Percentiles rank a stretch among this genome's conserved stretches.
Evolutionary conservation across 2,329 filamentous ascomycete species (phyloP).

Genomic region (Elsinoe necatrix): DNA sequence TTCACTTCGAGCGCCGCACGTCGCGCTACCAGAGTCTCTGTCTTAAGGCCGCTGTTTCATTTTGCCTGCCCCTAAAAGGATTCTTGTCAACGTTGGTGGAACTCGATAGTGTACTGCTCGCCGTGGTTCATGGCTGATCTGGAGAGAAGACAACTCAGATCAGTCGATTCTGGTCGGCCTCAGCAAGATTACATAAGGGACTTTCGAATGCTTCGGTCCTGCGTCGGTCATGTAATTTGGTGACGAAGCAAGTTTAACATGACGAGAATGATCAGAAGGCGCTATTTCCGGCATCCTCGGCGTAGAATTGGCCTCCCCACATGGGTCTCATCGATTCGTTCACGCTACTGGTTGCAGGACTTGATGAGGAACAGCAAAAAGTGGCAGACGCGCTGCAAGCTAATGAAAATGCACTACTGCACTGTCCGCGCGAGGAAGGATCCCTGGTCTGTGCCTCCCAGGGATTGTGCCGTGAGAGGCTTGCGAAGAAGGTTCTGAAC

Average conservation of each 20-base stretch:
- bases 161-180: background rate
- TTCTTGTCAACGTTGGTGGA: background rate
- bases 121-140: background rate
- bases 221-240: background rate
- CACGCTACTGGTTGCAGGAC: background rate
- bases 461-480: background rate
- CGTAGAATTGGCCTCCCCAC: background rate
- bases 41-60: background rate
- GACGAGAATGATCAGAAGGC: background rate
- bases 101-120: background rate
- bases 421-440: background rate
- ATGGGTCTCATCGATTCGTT: background rate
- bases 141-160: background rate
- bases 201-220: background rate
- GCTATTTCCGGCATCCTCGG: background rate
- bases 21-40: background rate
- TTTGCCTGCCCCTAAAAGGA: background rate
- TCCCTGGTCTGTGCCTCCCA: background rate
- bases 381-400: background rate
- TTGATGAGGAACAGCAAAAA: background rate
- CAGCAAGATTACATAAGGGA: background rate
- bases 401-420: background rate
- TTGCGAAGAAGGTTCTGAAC: background rate
- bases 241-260: constrained; percentile 2
- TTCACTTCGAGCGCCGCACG: background rate